phyloP scores from a whole-genome alignment of 805 yeast genomes.

The Cyberlindnera maritima region DNA sequence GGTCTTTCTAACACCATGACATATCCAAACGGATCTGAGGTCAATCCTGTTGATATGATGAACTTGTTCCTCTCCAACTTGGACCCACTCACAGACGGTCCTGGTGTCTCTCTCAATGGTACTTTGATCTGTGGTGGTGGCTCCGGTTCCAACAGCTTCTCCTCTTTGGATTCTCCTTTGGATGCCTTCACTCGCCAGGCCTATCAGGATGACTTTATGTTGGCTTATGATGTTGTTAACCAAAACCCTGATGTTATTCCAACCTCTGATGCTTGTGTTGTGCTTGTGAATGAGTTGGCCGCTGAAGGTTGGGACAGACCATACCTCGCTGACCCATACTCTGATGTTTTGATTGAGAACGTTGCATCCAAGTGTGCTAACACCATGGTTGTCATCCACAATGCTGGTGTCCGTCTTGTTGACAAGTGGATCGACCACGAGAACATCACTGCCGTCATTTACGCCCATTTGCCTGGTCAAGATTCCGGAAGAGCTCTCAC shows the following conservation, averaged over 20 bases:
- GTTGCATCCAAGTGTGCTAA: slow-evolving; percentile 10
- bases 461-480: slow-evolving; percentile 12
- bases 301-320: slow-evolving; percentile 12
- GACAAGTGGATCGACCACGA: slow-evolving; percentile 9
- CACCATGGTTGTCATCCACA: slow-evolving; percentile 12
- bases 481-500: slow-evolving; percentile 9
- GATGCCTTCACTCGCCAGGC: slow-evolving; percentile 6
- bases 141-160: slow-evolving; percentile 2
- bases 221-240: slow-evolving; percentile 1
- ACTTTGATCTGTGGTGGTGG: slow-evolving; percentile 10
- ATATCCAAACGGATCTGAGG: slow-evolving; percentile 3
- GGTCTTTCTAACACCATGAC: slow-evolving; percentile 1
- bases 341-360: slow-evolving; percentile 6
- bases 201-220: slow-evolving; percentile 3
- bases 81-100: slow-evolving; percentile 1
- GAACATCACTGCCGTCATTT: slow-evolving; percentile 11
- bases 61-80: background rate
- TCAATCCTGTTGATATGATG: background rate
- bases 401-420: slow-evolving; percentile 11
- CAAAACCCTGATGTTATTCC: slow-evolving; percentile 9
- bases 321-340: slow-evolving; percentile 10
- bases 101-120: slow-evolving; percentile 10
- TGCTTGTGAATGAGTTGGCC: slow-evolving; percentile 9
- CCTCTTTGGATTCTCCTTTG: slow-evolving; percentile 4
- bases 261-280: slow-evolving; percentile 7